A percentile compares a stretch with the other conserved stretches of the same genome.
phyloP scores from a whole-genome alignment of 148 eudicot genomes.

The Chenopodium album region DNA sequence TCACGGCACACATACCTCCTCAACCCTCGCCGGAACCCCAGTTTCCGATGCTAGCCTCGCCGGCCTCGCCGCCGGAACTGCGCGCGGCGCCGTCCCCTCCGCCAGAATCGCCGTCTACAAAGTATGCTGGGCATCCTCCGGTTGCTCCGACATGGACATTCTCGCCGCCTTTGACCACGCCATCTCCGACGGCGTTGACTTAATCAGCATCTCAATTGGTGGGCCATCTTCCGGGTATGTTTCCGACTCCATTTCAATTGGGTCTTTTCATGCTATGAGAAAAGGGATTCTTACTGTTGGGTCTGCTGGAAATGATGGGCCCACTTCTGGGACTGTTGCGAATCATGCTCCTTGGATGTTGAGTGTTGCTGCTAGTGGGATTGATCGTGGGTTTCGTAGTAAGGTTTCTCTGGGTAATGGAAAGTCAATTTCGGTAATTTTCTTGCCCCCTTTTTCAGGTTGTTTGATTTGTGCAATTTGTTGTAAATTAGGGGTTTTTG shows the following conservation, averaged over 20 bases:
- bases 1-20: conserved; percentile 81
- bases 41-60: conserved; percentile 46
- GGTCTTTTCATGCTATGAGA: conserved; percentile 58
- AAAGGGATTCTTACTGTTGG: conserved; percentile 54
- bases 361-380: conserved; percentile 65
- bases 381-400: conserved; percentile 58
- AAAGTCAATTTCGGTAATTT: conserved; percentile 38
- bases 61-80: conserved; percentile 57
- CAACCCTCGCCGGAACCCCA: conserved; percentile 53
- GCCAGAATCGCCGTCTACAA: conserved; percentile 68
- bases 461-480: background rate
- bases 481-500: background rate
- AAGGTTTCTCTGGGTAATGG: conserved; percentile 56
- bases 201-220: conserved; percentile 65
- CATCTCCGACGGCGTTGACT: conserved; percentile 60
- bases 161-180: conserved; percentile 72
- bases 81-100: conserved; percentile 68
- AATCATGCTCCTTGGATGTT: conserved; percentile 72
- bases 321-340: conserved; percentile 33
- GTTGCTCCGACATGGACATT: conserved; percentile 71
- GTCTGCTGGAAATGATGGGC: conserved; percentile 65
- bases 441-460: background rate
- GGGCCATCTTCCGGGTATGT: conserved; percentile 29
- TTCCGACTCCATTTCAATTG: conserved; percentile 43
- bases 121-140: conserved; percentile 56